Base-by-base conservation (phyloP, 805 yeast genomes). In the Lipomyces lipofer region DNA sequence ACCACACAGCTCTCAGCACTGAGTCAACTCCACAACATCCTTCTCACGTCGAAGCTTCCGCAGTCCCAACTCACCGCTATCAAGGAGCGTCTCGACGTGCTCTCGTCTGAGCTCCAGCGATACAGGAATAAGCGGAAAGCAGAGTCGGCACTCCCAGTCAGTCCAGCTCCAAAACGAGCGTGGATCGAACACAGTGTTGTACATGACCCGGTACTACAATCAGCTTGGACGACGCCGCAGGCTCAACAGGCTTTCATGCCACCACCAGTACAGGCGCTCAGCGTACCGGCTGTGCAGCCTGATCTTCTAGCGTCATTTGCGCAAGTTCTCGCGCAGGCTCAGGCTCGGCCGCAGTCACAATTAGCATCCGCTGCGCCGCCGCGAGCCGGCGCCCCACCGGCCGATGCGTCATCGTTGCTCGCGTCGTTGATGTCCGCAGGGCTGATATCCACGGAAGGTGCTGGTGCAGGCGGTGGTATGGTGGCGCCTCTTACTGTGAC, bases 351-450 rank as follows among this genome's bases (percentile, higher is more conserved):
- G 24, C 19, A 21, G 13, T 17, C 40, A 15, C 7, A 19, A 19
- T 25, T 25, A 21, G 40, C 21, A 5, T 36, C 40, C n/a, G 17
- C 32, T 4, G 33, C 51, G 22, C 35, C 51, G 9, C 17, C 30
- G 15, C 42, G 6, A 4, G 40, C 40, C 19, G 8, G 25, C 21
- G 24, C 25, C 1, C 4, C 21, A 19, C 24, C 28, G 13, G 13
- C 58, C 8, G 62, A 52, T 25, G 44, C 63, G 28, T 35, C 64
- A 25, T 39, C 55, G 15, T 15, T 63, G 27, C 33, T 58, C 36
- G 59, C 60, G 27, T 65, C 65, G 8, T 57, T 67, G 24, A 58
- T 60, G 50, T 54, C 59, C 10, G 67, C 71, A 2, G 71, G 69
- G 6, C 49, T 67, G 17, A 48, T 67, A 15, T 27, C 54, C 35